Evolutionary conservation across 139 green algal species (phyloP), one percentile per base, ranked within the genome.

Genomic region (Marvania coccoides): DNA sequence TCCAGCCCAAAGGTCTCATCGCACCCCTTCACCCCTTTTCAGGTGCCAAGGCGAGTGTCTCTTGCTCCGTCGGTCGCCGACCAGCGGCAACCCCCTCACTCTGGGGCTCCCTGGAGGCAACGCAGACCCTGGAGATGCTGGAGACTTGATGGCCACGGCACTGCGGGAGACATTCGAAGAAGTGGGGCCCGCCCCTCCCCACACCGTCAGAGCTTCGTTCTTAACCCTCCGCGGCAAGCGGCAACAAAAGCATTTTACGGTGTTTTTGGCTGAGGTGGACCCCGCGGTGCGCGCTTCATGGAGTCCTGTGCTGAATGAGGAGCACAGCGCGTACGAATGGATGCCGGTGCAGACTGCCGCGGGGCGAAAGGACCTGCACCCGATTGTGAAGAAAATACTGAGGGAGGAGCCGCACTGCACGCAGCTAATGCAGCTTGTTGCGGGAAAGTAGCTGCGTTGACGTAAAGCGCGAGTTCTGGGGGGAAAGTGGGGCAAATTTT

Each of bases 31-130:
- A n/a, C n/a, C n/a, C n/a, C n/a, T n/a, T 51, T 51, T 19, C 42
- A 51, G 42, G 42, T 51, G 42, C 42, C 42, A 51, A 51, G 42
- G 19, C 42, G 42, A 51, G 19, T 51, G 42, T 51, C 19, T 66
- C 26, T 29, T 66, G 19, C 59, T 66, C 10, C 40, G 26, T 23
- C 59, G 59, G 24, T 15, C 34, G n/a, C 23, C 15, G 14, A 26
- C 35, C 8, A 34, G 33, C 9, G 59, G 85, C 73, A 88, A 89
- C 59, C 65, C 75, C 47, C 67, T 78, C 15, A 87, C 70, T 1
- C 90, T 80, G 81, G 85, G 83, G 7, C 58, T 93, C 24, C 87
- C 87, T 26, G 87, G 87, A 3, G 87, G 87, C 47, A 93, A 93
- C 45, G 62, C 69, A 5, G 85, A 93, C 12, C 2, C 33, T 4